Evolutionary conservation across 768 basidiomycete species (phyloP).

Genomic region (Amanita subjunquillea): DNA sequence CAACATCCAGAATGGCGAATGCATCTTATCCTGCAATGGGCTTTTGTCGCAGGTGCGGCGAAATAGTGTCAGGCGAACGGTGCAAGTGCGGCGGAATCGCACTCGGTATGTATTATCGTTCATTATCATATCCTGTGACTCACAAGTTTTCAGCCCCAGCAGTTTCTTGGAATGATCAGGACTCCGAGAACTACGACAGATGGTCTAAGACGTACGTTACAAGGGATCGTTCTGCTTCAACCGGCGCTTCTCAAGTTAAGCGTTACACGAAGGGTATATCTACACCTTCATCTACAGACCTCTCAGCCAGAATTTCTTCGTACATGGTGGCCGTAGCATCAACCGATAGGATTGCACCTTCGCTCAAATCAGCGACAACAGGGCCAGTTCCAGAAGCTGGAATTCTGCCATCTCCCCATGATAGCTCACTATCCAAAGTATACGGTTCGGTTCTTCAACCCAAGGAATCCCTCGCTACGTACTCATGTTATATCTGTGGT

Average conservation of each 20-base stretch:
- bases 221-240: constrained; percentile 23
- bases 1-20: not conserved
- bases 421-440: constrained; percentile 64
- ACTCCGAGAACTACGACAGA: constrained; percentile 43
- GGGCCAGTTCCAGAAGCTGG: constrained; percentile 45
- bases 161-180: constrained; percentile 45
- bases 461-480: constrained; percentile 59
- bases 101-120: constrained; percentile 49
- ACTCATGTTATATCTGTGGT: constrained; percentile 59
- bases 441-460: constrained; percentile 81
- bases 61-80: constrained; percentile 61
- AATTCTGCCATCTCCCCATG: constrained; percentile 46
- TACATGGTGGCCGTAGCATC: constrained; percentile 44
- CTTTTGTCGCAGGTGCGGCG: constrained; percentile 80
- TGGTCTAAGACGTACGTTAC: constrained; percentile 78
- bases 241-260: constrained; percentile 22
- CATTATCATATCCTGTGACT: not conserved
- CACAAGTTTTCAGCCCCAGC: constrained; percentile 43
- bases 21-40: constrained; percentile 38
- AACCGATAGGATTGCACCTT: constrained; percentile 40
- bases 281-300: constrained; percentile 18
- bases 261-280: constrained; percentile 38
- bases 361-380: constrained; percentile 42
- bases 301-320: constrained; percentile 41
- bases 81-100: constrained; percentile 75